Evolutionary conservation across 2,329 filamentous ascomycete genomes (phyloP).

Genomic region (Bipolaris oryzae): DNA sequence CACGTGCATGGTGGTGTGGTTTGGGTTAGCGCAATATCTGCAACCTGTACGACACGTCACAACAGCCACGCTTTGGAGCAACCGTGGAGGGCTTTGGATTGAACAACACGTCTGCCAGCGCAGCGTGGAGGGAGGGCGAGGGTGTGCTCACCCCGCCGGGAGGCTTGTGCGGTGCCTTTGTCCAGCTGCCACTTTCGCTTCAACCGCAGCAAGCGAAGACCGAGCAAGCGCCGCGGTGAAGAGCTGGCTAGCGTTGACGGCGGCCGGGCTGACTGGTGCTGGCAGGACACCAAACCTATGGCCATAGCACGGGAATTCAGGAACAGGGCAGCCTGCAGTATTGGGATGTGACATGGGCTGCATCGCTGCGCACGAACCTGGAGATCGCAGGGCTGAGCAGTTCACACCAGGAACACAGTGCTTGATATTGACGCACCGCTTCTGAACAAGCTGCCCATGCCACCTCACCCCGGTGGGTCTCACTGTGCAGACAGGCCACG

Average conservation of each 20-base stretch:
- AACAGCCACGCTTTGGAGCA: slow-evolving; percentile 25
- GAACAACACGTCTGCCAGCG: slow-evolving; percentile 39
- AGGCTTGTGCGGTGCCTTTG: slow-evolving; percentile 18
- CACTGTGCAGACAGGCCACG: slow-evolving; percentile 16
- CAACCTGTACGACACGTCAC: slow-evolving; percentile 33
- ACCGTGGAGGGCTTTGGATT: slow-evolving; percentile 21
- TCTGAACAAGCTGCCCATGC: slow-evolving; percentile 12
- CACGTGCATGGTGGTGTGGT: slow-evolving; percentile 18
- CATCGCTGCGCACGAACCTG: slow-evolving; percentile 29
- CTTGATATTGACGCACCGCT: slow-evolving; percentile 23
- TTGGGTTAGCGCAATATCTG: slow-evolving; percentile 24
- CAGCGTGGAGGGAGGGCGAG: slow-evolving; percentile 29
- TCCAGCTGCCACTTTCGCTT: slow-evolving; percentile 15
- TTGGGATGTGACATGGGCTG: slow-evolving; percentile 37
- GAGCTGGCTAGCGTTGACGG: slow-evolving; percentile 14
- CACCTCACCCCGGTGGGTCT: slow-evolving; percentile 20
- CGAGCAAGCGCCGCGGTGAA: slow-evolving; percentile 23
- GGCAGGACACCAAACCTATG: slow-evolving; percentile 31
- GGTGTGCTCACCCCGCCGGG: slow-evolving; percentile 27
- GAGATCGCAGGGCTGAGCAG: slow-evolving; percentile 37
- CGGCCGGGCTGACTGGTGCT: slow-evolving; percentile 8
- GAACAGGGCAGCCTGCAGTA: slow-evolving; percentile 28
- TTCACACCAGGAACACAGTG: slow-evolving; percentile 30
- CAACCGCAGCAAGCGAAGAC: slow-evolving; percentile 20
- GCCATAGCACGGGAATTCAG: slow-evolving; percentile 33